These are phyloP conservation scores for Dactylellina leptospora DNA, from an alignment of 2,329 filamentous ascomycete genomes.

Conservation along the genomic window DNA sequence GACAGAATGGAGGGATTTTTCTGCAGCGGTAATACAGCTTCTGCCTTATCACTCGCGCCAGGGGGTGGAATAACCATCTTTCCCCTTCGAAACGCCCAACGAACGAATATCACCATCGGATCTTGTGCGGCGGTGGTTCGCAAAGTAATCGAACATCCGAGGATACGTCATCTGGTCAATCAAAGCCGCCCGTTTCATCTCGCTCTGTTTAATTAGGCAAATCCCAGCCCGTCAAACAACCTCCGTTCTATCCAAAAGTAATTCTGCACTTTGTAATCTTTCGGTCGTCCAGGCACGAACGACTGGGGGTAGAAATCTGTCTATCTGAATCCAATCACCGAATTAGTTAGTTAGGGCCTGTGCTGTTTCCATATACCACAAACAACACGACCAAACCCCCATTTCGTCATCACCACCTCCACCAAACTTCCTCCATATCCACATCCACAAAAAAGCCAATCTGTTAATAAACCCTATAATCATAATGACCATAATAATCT, in stretches of 20 bases:
- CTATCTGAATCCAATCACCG: too few relatives aligned
- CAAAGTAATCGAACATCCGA: neutral
- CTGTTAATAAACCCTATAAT: too few relatives aligned
- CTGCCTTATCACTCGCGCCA: neutral
- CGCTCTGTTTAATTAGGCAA: constrained; percentile 32
- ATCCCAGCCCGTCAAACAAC: constrained; percentile 7
- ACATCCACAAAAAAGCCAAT: too few relatives aligned
- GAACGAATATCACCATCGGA: neutral
- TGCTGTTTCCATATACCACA: too few relatives aligned
- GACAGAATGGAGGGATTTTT: neutral
- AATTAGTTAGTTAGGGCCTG: too few relatives aligned
- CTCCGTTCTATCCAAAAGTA: neutral
- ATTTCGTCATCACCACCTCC: too few relatives aligned
- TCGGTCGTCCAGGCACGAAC: too few relatives aligned
- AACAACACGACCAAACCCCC: too few relatives aligned
- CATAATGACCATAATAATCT: too few relatives aligned
- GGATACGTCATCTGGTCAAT: constrained; percentile 31
- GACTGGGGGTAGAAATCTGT: too few relatives aligned
- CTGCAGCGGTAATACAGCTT: neutral
- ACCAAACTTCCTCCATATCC: too few relatives aligned
- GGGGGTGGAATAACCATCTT: neutral
- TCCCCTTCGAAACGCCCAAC: too few relatives aligned
- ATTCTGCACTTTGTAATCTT: neutral
- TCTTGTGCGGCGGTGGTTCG: neutral
- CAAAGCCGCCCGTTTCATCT: constrained; percentile 24